A percentile compares a stretch with the other conserved stretches of the same genome.
phyloP scores from a whole-genome alignment of 352 stramenopile species.

The Pythium aquatile region DNA sequence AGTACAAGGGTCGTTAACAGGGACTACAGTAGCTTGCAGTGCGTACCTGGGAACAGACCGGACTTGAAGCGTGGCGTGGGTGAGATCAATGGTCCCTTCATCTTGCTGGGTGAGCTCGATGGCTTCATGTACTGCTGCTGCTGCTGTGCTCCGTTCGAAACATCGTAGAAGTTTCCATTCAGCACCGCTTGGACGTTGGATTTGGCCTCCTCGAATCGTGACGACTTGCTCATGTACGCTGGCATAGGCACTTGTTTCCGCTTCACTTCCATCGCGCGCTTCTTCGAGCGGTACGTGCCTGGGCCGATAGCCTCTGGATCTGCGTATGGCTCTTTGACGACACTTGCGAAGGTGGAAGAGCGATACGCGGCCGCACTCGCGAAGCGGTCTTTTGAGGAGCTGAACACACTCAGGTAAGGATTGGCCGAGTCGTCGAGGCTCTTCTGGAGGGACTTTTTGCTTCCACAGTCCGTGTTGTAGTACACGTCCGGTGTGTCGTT shows the following conservation, averaged over 20 bases:
- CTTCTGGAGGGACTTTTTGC: conserved; percentile 57
- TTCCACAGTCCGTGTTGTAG: conserved; percentile 64
- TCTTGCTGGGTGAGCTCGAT: conserved; percentile 30
- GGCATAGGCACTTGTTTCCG: conserved; percentile 56
- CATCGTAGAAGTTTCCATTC: conserved; percentile 9
- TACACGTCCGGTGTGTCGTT: conserved; percentile 51
- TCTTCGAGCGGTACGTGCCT: conserved; percentile 60
- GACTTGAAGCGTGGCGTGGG: conserved; percentile 73
- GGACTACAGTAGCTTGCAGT: background rate
- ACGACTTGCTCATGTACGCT: conserved; percentile 52
- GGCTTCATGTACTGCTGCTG: background rate
- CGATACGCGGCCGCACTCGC: conserved; percentile 65
- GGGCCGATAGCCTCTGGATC: conserved; percentile 54
- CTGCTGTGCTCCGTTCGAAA: conserved; percentile 14
- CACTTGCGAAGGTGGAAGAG: conserved; percentile 61
- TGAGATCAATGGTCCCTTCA: conserved; percentile 51
- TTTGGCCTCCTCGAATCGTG: conserved; percentile 55
- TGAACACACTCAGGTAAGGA: conserved; percentile 52
- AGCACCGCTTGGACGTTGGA: conserved; percentile 52
- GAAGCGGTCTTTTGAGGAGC: conserved; percentile 63
- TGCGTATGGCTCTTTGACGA: conserved; percentile 73
- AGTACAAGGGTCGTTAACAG: background rate
- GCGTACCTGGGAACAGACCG: conserved; percentile 52
- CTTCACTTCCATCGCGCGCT: conserved; percentile 57
- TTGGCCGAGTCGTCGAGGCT: conserved; percentile 48